Evolutionary conservation across 805 yeast genomes (phyloP), one percentile per base, ranked within the genome.

Genomic region (Starmera amethionina): DNA sequence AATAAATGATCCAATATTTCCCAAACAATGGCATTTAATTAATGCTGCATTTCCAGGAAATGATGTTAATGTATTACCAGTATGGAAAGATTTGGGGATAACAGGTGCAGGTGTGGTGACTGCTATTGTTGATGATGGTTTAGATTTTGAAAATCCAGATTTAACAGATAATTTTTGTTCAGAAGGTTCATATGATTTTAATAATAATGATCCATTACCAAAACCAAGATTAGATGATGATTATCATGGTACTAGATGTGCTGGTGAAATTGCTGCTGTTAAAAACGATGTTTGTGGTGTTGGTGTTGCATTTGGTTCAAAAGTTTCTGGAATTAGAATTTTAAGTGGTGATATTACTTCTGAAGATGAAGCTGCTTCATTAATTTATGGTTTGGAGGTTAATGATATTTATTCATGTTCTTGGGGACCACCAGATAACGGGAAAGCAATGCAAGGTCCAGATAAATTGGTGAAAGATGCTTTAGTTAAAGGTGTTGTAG

Each of bases 401-500:
- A 93, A 93, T 60, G 96, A 93, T 59, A 93, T 93, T 32, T 93
- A 88, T 58, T 85, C 96, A 4, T 93, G 98, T 60, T 87, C 96
- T 4, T 93, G 98, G 98, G 98, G 98, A 8, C 98, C 98, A 2
- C 74, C 87, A 3, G 98, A 93, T 59, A 85, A 90, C 58, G 98
- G 98, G 0, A 69, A 60, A 42, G 75, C 95, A 1, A 75, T 93
- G 71, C 88, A 85, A 39, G 93, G 77, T 4, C 98, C 98, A 1
- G 84, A 85, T 19, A 58, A 65, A 30, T 52, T 90, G 27, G 96
- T 90, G 7, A 73, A 75, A 52, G 77, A 84, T 45, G 94, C 97
- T 1, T 72, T 93, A 59, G 57, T 84, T n/a, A 82, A 79, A 53
- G 97, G 96, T 40, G 72, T 86, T 13, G 77, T 73, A 46, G 80